A percentile compares a stretch with the other conserved stretches of the same genome.
phyloP scores from a whole-genome alignment of 2,329 filamentous ascomycete species.

The Tothia fuscella region DNA sequence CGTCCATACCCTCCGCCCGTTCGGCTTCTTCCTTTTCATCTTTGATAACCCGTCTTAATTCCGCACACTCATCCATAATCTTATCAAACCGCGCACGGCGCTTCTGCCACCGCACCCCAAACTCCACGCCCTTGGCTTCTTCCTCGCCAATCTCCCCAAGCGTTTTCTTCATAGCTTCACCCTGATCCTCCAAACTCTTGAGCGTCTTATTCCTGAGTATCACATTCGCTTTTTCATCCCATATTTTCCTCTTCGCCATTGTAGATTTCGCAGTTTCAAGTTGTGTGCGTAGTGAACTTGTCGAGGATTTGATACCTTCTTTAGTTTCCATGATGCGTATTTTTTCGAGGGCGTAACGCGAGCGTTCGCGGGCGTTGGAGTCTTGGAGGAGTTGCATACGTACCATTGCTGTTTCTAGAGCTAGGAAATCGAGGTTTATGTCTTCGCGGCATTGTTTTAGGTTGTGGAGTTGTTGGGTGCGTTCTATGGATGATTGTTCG shows the following conservation, averaged over 20 bases:
- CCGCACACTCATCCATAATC: slow-evolving; percentile 58
- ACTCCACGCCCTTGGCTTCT: slow-evolving; percentile 70
- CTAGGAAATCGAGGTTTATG: slow-evolving; percentile 74
- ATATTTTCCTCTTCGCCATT: slow-evolving; percentile 67
- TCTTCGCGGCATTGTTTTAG: slow-evolving; percentile 68
- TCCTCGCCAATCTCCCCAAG: slow-evolving; percentile 81
- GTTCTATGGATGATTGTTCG: slow-evolving; percentile 35
- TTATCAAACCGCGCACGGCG: slow-evolving; percentile 74
- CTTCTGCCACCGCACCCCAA: slow-evolving; percentile 73
- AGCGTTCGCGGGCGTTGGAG: slow-evolving; percentile 72
- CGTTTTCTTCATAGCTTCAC: slow-evolving; percentile 64
- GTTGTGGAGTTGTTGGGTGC: slow-evolving; percentile 48
- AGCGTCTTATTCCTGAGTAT: slow-evolving; percentile 73
- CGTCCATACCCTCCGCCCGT: slow-evolving; percentile 57
- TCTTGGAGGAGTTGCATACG: slow-evolving; percentile 78
- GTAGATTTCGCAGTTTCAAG: slow-evolving; percentile 66
- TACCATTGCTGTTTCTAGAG: slow-evolving; percentile 74
- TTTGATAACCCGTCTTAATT: slow-evolving; percentile 83
- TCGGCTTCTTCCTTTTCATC: slow-evolving; percentile 84
- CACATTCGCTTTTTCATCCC: slow-evolving; percentile 77
- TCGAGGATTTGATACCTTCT: slow-evolving; percentile 64
- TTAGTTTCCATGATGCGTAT: slow-evolving; percentile 67
- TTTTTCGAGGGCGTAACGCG: slow-evolving; percentile 73
- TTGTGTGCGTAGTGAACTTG: slow-evolving; percentile 57
- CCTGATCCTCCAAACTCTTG: slow-evolving; percentile 73